phyloP scores from a whole-genome alignment of 352 stramenopile genomes.

The Pythium periplocum region DNA sequence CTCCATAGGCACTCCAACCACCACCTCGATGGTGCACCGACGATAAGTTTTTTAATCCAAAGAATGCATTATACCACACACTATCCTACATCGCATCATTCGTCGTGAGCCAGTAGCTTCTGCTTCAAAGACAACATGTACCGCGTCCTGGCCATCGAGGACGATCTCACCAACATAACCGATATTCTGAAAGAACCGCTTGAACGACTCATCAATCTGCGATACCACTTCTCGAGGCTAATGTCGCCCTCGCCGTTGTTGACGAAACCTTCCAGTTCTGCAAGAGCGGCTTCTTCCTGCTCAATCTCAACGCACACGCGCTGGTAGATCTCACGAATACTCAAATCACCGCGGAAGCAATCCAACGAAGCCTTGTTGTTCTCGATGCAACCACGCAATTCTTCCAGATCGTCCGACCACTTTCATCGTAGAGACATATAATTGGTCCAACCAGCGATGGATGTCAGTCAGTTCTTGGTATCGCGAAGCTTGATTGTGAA shows the following conservation, averaged over 20 bases:
- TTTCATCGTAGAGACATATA: neutral
- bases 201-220: slow-evolving; percentile 79
- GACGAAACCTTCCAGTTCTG: slow-evolving; percentile 57
- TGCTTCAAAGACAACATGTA: slow-evolving; percentile 11
- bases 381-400: slow-evolving; percentile 71
- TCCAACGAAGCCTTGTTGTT: slow-evolving; percentile 81
- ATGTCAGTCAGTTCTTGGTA: no score
- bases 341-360: slow-evolving; percentile 75
- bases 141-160: slow-evolving; percentile 62
- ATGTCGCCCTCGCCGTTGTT: slow-evolving; percentile 59
- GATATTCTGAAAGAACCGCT: slow-evolving; percentile 82
- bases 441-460: no score
- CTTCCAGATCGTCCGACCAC: slow-evolving; percentile 72
- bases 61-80: slow-evolving; percentile 76
- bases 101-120: no score
- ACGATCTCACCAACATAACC: slow-evolving; percentile 82
- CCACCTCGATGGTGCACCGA: slow-evolving; percentile 75
- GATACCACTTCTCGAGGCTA: slow-evolving; percentile 63
- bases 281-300: slow-evolving; percentile 49
- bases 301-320: slow-evolving; percentile 59
- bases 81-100: slow-evolving; percentile 41
- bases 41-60: slow-evolving; percentile 47
- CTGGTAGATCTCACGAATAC: slow-evolving; percentile 69
- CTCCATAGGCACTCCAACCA: slow-evolving; percentile 72
- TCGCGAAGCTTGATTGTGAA: no score